Evolutionary conservation across 305 asterid genomes (phyloP).

Genomic region (Fraxinus greggii): DNA sequence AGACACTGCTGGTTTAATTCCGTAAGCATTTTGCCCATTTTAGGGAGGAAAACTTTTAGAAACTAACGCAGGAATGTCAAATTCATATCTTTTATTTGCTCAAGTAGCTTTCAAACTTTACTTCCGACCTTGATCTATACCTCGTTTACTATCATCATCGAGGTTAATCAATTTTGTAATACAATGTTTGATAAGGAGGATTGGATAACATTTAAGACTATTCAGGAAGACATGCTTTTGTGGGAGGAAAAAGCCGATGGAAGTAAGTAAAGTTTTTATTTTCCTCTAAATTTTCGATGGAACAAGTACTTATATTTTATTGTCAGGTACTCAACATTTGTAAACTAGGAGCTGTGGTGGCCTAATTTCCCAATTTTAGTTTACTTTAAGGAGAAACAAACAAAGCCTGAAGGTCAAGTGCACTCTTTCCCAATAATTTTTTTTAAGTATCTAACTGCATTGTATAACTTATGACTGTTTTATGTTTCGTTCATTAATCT

Average conservation of each 20-base stretch:
- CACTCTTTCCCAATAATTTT: slow-evolving; percentile 79
- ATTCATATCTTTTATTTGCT: not conserved
- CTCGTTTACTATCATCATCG: not conserved
- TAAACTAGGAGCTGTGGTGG: slow-evolving; percentile 99
- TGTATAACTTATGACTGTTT: slow-evolving; percentile 3
- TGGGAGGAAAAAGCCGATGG: slow-evolving; percentile 93
- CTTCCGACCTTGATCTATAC: not conserved
- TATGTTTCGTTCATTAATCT: slow-evolving; percentile 12
- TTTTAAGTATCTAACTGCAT: slow-evolving; percentile 46
- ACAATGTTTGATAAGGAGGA: not conserved
- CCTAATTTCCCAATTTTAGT: slow-evolving; percentile 89
- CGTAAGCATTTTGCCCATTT: not conserved
- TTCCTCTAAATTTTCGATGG: not conserved
- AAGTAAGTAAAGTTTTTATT: slow-evolving; percentile 55
- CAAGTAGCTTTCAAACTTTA: not conserved
- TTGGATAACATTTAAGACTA: not conserved
- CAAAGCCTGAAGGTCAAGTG: slow-evolving; percentile 85
- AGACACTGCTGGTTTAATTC: slow-evolving; percentile 25
- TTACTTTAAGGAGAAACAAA: slow-evolving; percentile 83
- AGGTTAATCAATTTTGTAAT: not conserved
- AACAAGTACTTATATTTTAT: not conserved
- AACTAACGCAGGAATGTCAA: not conserved
- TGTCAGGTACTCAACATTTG: slow-evolving; percentile 72
- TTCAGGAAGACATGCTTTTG: slow-evolving; percentile 49
- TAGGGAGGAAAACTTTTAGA: not conserved